Base-by-base conservation (phyloP, 2,329 filamentous ascomycete species). In the Aspergillus latus region DNA sequence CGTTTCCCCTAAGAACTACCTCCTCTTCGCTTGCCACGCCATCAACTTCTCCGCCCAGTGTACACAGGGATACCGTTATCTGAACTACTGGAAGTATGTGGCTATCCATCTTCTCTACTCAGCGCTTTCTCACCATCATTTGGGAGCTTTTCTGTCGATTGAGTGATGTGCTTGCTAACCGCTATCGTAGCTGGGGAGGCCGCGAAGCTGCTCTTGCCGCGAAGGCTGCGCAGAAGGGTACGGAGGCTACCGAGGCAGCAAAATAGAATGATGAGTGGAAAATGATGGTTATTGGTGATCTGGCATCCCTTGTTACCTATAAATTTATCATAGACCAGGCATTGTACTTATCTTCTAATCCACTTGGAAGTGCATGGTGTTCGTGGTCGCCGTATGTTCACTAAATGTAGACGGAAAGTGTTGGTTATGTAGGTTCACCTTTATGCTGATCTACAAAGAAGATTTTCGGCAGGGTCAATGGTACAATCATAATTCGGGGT, bases 21-120 rank as follows among this genome's bases (percentile, higher is more conserved):
- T 88, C 62, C 82, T 88, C 54, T 87, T 88, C 72, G 84, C 81
- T 62, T 87, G 84, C 76, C 85, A 88, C 73, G 74, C 83, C 58
- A 80, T 86, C 74, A 88, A 88, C 75, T 87, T 85, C 73, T 74
- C 73, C 62, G 82, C 83, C 45, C 85, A 88, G 72, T 62, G 77
- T 44, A 82, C 80, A 32, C 85, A 88, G 70, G 83, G 78, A 57
- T 86, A 86, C 74, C 77, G 85, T 53, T 88, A 84, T 68, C 59
- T 85, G 60, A 80, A 82, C 65, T 85, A 85, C 74, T 85, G 81
- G 81, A 75, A 79, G 76, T 78, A 70, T 56, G 74, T 75, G 8
- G 16, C 15, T 16, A 10, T 36, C 13, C 5, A 15, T 21, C 15
- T 16, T 15, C 9, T 26, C 3, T 51, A 8, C 9, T 16, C 11